Evolutionary conservation across 2,329 filamentous ascomycete species (phyloP), one percentile per base, ranked within the genome.

Genomic region (Tolypocladium capitatum): DNA sequence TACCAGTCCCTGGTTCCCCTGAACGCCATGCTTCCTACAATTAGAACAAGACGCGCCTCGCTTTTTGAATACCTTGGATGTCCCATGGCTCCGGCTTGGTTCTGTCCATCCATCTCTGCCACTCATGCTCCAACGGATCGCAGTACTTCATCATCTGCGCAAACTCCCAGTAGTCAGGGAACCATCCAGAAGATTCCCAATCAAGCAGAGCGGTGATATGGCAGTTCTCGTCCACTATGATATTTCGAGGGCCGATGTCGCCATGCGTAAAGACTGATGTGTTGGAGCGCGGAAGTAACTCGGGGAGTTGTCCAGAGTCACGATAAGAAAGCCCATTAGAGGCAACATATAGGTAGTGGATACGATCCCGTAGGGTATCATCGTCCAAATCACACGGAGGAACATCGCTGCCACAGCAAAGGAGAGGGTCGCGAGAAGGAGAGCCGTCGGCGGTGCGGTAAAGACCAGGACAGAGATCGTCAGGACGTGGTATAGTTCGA

Each of bases 141-240:
- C 48, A 52, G 21, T 42, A 49, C 32, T 50, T 48, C 49, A 53
- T 53, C 43, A 51, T 53, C 38, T 50, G 45, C 21, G 47, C 46
- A 46, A 44, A 47, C 33, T 51, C 46, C 43, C 46, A 51, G 28
- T 49, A 51, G 21, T 48, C 49, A 10, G 49, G 44, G 40, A 49
- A 47, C 49, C 49, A 47, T 6, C 47, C 47, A 27, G 49, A 46
- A 18, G 34, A 47, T 35, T 49, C 47, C 49, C 47, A 47, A 27
- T 51, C 45, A 16, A 48, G 42, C 5, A 48, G 31, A 46, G 34
- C 46, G 28, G 34, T 14, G 24, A 51, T 47, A 13, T 36, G 16
- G 16, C 27, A 41, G 13, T 40, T 43, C 43, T 49, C 45, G n/a
- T 46, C 47, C 44, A 51, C 45, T 3, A 51, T 45, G 20, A 49